A percentile compares a stretch with the other conserved stretches of the same genome.
Evolutionary conservation across 2,329 filamentous ascomycete genomes (phyloP).

Genomic region (Hirsutella rhossiliensis): DNA sequence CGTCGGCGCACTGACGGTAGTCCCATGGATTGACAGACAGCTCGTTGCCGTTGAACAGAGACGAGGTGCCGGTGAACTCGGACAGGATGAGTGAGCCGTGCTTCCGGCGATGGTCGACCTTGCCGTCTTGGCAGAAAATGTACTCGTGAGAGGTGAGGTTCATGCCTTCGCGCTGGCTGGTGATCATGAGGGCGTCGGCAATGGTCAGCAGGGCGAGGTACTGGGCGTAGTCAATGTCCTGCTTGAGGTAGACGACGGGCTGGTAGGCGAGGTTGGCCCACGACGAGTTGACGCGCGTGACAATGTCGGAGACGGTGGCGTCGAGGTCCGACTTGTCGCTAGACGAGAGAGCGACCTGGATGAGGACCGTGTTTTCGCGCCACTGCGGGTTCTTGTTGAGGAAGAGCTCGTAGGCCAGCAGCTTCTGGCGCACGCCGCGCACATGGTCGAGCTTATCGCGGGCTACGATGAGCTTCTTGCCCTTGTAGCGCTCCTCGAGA

Average conservation of each 20-base stretch:
- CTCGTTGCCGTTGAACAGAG: constrained; percentile 69
- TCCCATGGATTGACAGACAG: constrained; percentile 93
- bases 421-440: constrained; percentile 84
- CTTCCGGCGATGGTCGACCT: constrained; percentile 55
- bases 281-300: constrained; percentile 83
- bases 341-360: constrained; percentile 86
- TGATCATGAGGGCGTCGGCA: constrained; percentile 87
- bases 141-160: constrained; percentile 93
- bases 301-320: constrained; percentile 82
- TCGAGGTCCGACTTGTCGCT: constrained; percentile 82
- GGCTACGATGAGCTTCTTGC: constrained; percentile 83
- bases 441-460: constrained; percentile 91
- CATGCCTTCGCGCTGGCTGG: constrained; percentile 93
- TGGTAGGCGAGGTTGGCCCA: constrained; percentile 88
- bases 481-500: constrained; percentile 73
- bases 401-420: constrained; percentile 85
- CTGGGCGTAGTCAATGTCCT: constrained; percentile 86
- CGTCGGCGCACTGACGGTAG: constrained; percentile 75
- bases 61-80: constrained; percentile 88
- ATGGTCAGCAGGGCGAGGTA: constrained; percentile 86
- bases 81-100: constrained; percentile 84
- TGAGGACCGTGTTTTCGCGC: constrained; percentile 77
- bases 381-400: constrained; percentile 88
- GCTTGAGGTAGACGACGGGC: constrained; percentile 84
- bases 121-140: constrained; percentile 83